Evolutionary conservation across 2,329 filamentous ascomycete genomes (phyloP).

Genomic region (Leptodontidium sp.): DNA sequence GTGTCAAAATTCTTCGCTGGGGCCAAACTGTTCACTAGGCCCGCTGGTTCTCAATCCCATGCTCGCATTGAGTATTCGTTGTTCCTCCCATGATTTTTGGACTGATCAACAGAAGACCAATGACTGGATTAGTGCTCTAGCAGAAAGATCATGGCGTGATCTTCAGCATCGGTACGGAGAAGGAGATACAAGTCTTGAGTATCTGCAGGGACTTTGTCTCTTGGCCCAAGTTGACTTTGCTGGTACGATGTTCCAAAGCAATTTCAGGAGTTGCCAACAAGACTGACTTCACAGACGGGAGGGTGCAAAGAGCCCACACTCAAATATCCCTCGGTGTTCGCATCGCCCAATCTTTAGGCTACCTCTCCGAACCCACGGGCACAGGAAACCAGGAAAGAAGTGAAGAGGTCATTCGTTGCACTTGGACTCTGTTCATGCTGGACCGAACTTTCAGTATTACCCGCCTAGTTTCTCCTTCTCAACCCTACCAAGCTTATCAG

Average conservation of each 20-base stretch:
- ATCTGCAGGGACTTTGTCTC: conserved; percentile 34
- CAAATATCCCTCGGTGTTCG: conserved; percentile 33
- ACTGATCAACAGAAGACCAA: conserved; percentile 17
- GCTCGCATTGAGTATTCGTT: conserved; percentile 33
- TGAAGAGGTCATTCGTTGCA: conserved; percentile 32
- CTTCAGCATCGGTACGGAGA: conserved; percentile 30
- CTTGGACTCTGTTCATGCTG: conserved; percentile 35
- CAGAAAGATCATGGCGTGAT: conserved; percentile 30
- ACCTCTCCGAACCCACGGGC: conserved; percentile 20
- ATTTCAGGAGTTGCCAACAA: background rate
- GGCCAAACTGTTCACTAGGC: background rate
- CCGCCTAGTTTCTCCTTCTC: conserved; percentile 30
- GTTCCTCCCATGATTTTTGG: conserved; percentile 34
- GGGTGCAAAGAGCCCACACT: conserved; percentile 32
- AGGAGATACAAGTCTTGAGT: conserved; percentile 29
- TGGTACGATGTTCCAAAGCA: conserved; percentile 15
- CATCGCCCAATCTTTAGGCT: conserved; percentile 31
- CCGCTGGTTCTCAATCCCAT: conserved; percentile 31
- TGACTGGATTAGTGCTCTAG: conserved; percentile 25
- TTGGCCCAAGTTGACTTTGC: conserved; percentile 36
- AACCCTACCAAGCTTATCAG: conserved; percentile 30
- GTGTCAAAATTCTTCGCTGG: conserved; percentile 11
- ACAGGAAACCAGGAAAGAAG: background rate
- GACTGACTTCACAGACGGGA: conserved; percentile 25
- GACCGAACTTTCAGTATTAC: conserved; percentile 35